Percentiles rank a stretch among this genome's conserved stretches.
Evolutionary conservation across 768 basidiomycete species (phyloP).

Genomic region (Calvatia gigantea): DNA sequence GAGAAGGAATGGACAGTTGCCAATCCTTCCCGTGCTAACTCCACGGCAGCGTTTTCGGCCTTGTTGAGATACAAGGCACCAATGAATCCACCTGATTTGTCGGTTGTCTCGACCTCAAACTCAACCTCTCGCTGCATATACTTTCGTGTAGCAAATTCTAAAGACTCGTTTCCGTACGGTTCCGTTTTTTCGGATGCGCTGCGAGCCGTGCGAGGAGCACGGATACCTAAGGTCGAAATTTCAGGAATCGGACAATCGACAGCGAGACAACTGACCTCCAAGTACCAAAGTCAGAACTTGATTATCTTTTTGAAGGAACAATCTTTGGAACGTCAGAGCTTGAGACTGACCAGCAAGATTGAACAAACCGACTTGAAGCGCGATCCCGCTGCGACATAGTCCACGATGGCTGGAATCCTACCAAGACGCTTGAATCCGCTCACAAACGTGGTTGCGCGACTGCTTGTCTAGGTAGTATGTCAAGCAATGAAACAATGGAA

Average conservation of each 20-base stretch:
- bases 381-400: constrained; percentile 92
- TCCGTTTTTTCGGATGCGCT: constrained; percentile 81
- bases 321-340: constrained; percentile 33
- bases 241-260: not conserved
- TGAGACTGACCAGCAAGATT: not conserved
- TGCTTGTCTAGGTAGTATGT: constrained; percentile 41
- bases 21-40: constrained; percentile 83
- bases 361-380: constrained; percentile 75
- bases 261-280: constrained; percentile 46
- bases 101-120: constrained; percentile 83
- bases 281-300: constrained; percentile 92
- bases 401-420: constrained; percentile 79
- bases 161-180: constrained; percentile 81
- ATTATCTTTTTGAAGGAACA: constrained; percentile 88
- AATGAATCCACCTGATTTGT: constrained; percentile 96
- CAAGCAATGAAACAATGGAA: not conserved
- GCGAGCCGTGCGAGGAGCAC: constrained; percentile 84
- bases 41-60: constrained; percentile 79
- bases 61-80: constrained; percentile 84
- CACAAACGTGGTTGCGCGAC: constrained; percentile 83
- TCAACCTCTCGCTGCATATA: constrained; percentile 97
- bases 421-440: constrained; percentile 90
- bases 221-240: constrained; percentile 58
- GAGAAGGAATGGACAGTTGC: constrained; percentile 88
- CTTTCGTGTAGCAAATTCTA: constrained; percentile 70